Base-by-base conservation (phyloP, 2,329 filamentous ascomycete species). In the Aureobasidium vineae region DNA sequence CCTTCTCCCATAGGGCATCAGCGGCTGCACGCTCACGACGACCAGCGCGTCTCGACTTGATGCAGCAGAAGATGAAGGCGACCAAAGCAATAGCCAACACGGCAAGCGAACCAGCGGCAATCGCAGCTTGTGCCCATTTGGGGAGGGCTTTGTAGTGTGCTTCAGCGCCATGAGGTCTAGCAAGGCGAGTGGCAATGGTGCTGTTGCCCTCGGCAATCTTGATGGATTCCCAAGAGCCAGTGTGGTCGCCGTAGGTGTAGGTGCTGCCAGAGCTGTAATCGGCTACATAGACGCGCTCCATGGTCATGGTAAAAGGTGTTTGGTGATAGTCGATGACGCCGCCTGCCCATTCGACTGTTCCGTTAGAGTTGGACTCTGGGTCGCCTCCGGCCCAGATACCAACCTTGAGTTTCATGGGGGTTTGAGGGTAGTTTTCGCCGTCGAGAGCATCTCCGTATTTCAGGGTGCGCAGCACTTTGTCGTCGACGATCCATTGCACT, bases 361-460 rank as follows among this genome's bases (percentile, higher is more conserved):
- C 77, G 13, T 65, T 66, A n/a, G 69, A 66, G n/a, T 73, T 76
- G 52, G 82, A 84, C 83, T 86, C 89, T 1, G 91, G 80, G 77
- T 97, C 95, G 70, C 95, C 95, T 73, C 92, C 95, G 65, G 92
- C 88, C 95, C 95, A 99, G 70, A 89, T 87, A 64, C 88, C 88
- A 21, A 91, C 75, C 47, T 84, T 86, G 57, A 91, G 76, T 63
- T 86, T 85, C 84, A 88, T 89, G 1, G 90, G 90, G 0, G 90
- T 92, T 75, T 94, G 90, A 0, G 90, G 90, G 74, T 86, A 93
- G 77, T 95, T 90, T 47, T 82, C 73, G 4, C 85, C 85, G 71
- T 82, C 82, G 47, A 82, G 79, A 67, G 79, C 16, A 38, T 69
- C 68, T 41, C 57, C 63, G 26, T 67, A 69, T 4, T 53, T 45